Evolutionary conservation across 2,329 filamentous ascomycete species (phyloP), one percentile per base, ranked within the genome.

Genomic region (Talaromyces sp.): DNA sequence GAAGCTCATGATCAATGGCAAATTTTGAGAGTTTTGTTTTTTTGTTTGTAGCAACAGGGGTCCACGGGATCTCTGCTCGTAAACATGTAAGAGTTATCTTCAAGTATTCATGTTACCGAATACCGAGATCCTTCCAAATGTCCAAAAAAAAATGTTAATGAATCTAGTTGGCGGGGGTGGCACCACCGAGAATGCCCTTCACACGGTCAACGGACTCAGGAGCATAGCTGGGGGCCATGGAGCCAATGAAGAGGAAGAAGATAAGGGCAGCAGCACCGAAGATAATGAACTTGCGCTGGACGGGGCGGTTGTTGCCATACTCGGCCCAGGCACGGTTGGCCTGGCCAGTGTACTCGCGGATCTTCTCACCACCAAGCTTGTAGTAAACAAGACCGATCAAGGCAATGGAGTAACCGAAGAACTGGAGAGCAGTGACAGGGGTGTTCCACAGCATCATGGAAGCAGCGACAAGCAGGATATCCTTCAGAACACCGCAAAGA

Each of bases 401-500:
- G 35, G 90, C 89, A 65, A 93, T 82, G 63, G 80, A 77, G 79
- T 95, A 95, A 62, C 90, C 90, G 69, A 92, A 80, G 65, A 85
- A 84, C 75, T 95, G 90, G 51, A 91, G 80, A 20, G 75, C 69
- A 17, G 86, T 81, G 66, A 94, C 87, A 29, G 84, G 81, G 51
- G 89, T 90, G 62, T 82, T 79, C 86, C 90, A 94, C 70, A 93
- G 86, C 67, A 90, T 71, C 74, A 94, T 88, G 48, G 88, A 91
- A 53, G 85, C 82, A 55, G 82, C 78, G 59, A 95, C 89, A 50
- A 95, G 85, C 53, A 95, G 84, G 56, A 95, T 92, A 72, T 91
- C 90, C 76, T 95, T 95, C 66, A 94, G 83, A 60, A 95, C 90
- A 70, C 91, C 90, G 54, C 87, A 91, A 20, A 95, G 84, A 30